Evolutionary conservation across 805 yeast genomes (phyloP).

Genomic region (Candida quercuum): DNA sequence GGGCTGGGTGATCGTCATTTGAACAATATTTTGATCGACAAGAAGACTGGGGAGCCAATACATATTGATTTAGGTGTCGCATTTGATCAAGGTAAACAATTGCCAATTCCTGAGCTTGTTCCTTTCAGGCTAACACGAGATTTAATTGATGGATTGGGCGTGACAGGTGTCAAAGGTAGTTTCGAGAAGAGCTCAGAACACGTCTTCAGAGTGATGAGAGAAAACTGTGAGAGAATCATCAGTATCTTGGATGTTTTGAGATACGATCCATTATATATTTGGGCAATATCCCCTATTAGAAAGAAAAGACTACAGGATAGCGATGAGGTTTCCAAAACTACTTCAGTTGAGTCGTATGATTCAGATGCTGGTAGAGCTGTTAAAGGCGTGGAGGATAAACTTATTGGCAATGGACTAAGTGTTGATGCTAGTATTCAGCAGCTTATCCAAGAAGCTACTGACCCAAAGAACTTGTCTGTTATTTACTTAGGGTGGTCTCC

Average conservation of each 20-base stretch:
- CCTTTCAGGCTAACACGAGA: slow-evolving; percentile 92
- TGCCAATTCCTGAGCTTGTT: slow-evolving; percentile 87
- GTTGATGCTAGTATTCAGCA: slow-evolving; percentile 82
- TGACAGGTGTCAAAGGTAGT: slow-evolving; percentile 76
- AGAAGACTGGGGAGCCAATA: slow-evolving; percentile 80
- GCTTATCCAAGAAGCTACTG: slow-evolving; percentile 71
- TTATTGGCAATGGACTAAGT: slow-evolving; percentile 62
- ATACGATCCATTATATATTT: slow-evolving; percentile 90
- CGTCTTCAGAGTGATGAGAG: slow-evolving; percentile 61
- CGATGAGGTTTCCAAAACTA: slow-evolving; percentile 4
- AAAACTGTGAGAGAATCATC: slow-evolving; percentile 61
- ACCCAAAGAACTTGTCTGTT: slow-evolving; percentile 58
- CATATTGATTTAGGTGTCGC: slow-evolving; percentile 97
- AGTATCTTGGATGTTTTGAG: slow-evolving; percentile 80
- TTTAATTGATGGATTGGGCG: slow-evolving; percentile 88
- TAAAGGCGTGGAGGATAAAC: slow-evolving; percentile 62
- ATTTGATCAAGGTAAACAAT: slow-evolving; percentile 83
- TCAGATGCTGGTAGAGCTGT: slow-evolving; percentile 78
- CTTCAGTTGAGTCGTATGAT: slow-evolving; percentile 16
- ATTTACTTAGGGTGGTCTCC: slow-evolving; percentile 87
- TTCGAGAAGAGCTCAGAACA: slow-evolving; percentile 71
- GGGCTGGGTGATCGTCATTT: slow-evolving; percentile 97
- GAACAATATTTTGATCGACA: slow-evolving; percentile 82
- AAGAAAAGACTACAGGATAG: slow-evolving; percentile 46
- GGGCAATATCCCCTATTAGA: slow-evolving; percentile 80